Conservation (phyloP, 2,329 filamentous ascomycete species). For the Aspergillus sp. region DNA sequence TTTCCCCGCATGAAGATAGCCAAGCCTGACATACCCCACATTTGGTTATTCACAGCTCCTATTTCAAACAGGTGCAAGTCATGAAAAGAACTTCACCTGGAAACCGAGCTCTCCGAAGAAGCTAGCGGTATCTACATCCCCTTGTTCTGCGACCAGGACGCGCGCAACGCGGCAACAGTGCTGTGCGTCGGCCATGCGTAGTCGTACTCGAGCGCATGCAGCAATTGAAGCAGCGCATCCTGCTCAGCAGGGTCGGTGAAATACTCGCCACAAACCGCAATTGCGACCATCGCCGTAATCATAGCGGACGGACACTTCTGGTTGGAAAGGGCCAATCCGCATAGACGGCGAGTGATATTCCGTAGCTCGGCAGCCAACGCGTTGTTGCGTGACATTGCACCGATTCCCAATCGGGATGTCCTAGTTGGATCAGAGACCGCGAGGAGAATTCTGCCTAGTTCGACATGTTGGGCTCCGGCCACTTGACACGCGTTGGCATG, state of each 20-base stretch:
- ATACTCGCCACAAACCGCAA: neutral
- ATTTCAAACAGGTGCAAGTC: no score
- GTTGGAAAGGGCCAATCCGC: neutral
- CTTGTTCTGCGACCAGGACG: no score
- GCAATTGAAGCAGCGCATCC: neutral
- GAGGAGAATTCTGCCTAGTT: slow-evolving; percentile 58
- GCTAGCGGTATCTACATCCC: no score
- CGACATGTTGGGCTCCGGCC: slow-evolving; percentile 60
- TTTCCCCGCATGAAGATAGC: no score
- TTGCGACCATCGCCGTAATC: neutral
- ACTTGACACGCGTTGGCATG: slow-evolving; percentile 58
- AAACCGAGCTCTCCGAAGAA: no score
- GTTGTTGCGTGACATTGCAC: neutral
- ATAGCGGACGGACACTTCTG: neutral
- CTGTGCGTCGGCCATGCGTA: neutral
- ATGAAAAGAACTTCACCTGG: no score
- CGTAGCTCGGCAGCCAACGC: neutral
- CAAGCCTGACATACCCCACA: no score
- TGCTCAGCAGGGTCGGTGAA: neutral
- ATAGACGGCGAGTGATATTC: neutral
- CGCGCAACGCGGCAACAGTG: no score
- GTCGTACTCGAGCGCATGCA: neutral
- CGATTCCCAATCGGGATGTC: neutral
- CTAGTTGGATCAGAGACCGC: slow-evolving; percentile 53
- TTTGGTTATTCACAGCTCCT: no score